Percentiles rank a stretch among this genome's conserved stretches.
phyloP scores from a whole-genome alignment of 495 filamentous ascomycete species.

The Tuber borchii region DNA sequence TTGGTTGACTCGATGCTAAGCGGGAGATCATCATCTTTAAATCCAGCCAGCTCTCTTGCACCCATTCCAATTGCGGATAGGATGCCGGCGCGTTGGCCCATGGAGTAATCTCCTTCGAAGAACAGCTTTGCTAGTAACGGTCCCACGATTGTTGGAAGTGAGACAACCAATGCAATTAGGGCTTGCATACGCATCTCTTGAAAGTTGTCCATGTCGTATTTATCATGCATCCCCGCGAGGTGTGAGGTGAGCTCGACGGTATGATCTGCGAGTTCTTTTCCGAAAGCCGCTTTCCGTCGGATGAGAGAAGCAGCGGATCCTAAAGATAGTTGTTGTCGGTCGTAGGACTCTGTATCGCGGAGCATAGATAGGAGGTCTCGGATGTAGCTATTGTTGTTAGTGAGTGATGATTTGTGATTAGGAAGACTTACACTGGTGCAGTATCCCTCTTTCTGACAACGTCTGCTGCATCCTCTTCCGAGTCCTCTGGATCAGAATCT shows the following conservation, averaged over 20 bases:
- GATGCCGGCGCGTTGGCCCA: constrained; percentile 72
- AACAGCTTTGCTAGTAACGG: constrained; percentile 77
- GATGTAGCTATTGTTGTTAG: constrained; percentile 56
- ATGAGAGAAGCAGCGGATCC: constrained; percentile 70
- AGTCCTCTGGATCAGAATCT: constrained; percentile 85
- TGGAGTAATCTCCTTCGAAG: constrained; percentile 85
- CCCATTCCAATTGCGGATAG: constrained; percentile 74
- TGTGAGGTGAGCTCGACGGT: constrained; percentile 69
- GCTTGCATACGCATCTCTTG: constrained; percentile 69
- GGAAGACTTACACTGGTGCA: constrained; percentile 63
- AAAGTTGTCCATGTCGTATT: constrained; percentile 68
- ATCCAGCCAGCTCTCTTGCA: constrained; percentile 81
- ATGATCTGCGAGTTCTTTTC: constrained; percentile 78
- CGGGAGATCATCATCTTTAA: constrained; percentile 57
- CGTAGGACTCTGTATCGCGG: constrained; percentile 72
- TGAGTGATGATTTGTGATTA: constrained; percentile 31
- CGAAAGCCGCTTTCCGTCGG: constrained; percentile 73
- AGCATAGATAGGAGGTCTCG: constrained; percentile 75
- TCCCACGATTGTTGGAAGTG: constrained; percentile 68
- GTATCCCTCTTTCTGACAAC: constrained; percentile 73
- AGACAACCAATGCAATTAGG: constrained; percentile 74
- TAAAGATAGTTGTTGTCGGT: constrained; percentile 73
- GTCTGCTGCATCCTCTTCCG: constrained; percentile 83
- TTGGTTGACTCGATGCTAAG: constrained; percentile 41
- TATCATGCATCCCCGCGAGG: constrained; percentile 73